A percentile compares a stretch with the other conserved stretches of the same genome.
phyloP scores from a whole-genome alignment of 352 stramenopile genomes.

The Globisporangium abappressorium region DNA sequence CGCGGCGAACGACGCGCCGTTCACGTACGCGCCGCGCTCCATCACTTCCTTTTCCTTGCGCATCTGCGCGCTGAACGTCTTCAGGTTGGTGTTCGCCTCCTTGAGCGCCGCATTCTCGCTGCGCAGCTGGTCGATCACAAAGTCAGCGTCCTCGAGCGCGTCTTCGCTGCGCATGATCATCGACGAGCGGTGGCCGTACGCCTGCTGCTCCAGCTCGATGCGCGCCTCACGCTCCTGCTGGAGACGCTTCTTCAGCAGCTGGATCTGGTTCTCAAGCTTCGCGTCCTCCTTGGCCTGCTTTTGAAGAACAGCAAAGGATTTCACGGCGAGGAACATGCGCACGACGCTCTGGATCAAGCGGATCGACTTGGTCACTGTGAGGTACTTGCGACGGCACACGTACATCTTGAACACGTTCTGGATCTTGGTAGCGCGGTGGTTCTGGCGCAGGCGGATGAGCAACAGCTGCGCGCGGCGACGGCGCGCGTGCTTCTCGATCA shows the following conservation, averaged over 20 bases:
- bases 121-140: conserved; percentile 83
- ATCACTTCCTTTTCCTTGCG: conserved; percentile 90
- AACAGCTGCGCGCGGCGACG: conserved; percentile 59
- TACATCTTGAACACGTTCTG: conserved; percentile 86
- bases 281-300: conserved; percentile 91
- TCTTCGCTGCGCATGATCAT: conserved; percentile 82
- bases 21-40: conserved; percentile 85
- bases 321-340: conserved; percentile 77
- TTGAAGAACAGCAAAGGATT: conserved; percentile 68
- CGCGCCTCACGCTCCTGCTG: conserved; percentile 87
- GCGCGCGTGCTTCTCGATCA: conserved; percentile 65
- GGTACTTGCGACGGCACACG: conserved; percentile 58
- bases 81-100: conserved; percentile 81
- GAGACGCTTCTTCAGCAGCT: conserved; percentile 89
- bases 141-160: conserved; percentile 72
- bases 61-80: conserved; percentile 75
- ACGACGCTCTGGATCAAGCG: conserved; percentile 78
- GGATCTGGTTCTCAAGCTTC: conserved; percentile 96
- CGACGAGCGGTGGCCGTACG: conserved; percentile 60
- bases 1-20: conserved; percentile 80
- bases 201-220: conserved; percentile 77
- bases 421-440: conserved; percentile 77
- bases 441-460: conserved; percentile 52
- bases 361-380: conserved; percentile 65
- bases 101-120: conserved; percentile 81